phyloP scores from a whole-genome alignment of 1,139 yeast species.

The Spencermartinsiella ligniputridi region DNA sequence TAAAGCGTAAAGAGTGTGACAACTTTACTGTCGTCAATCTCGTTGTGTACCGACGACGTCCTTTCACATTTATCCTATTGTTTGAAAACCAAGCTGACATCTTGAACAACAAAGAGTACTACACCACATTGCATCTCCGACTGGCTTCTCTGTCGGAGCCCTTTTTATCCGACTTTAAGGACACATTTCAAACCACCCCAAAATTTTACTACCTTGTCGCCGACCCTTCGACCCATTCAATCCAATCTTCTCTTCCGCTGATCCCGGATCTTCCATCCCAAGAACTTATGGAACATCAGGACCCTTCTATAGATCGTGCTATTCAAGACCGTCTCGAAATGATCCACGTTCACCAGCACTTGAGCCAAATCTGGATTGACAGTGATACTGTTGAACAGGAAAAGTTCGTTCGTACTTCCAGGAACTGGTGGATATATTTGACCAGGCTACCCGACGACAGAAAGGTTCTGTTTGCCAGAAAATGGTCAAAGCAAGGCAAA shows the following conservation, averaged over 20 bases:
- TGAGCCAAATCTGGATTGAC: conserved; percentile 18
- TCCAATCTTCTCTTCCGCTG: conserved; percentile 25
- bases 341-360: conserved; percentile 26
- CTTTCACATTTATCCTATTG: conserved; percentile 25
- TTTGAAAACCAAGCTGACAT: conserved; percentile 14
- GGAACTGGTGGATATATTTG: conserved; percentile 34
- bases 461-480: conserved; percentile 28
- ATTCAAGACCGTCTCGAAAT: conserved; percentile 21
- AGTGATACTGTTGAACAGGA: conserved; percentile 22
- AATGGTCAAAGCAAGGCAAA: conserved; percentile 21
- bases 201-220: conserved; percentile 25
- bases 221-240: conserved; percentile 16
- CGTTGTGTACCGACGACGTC: conserved; percentile 26
- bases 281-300: conserved; percentile 14
- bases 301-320: conserved; percentile 13
- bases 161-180: conserved; percentile 22
- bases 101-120: conserved; percentile 17
- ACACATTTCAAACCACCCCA: conserved; percentile 9
- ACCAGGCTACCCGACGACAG: conserved; percentile 23
- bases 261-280: conserved; percentile 22
- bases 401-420: conserved; percentile 26
- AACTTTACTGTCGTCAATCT: conserved; percentile 13
- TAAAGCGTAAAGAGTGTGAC: conserved; percentile 5
- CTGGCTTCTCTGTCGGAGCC: conserved; percentile 31
- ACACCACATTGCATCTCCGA: conserved; percentile 24